phyloP scores from a whole-genome alignment of 202 grass and related monocot genomes.

The Bolboschoenoplectus hybrid region DNA sequence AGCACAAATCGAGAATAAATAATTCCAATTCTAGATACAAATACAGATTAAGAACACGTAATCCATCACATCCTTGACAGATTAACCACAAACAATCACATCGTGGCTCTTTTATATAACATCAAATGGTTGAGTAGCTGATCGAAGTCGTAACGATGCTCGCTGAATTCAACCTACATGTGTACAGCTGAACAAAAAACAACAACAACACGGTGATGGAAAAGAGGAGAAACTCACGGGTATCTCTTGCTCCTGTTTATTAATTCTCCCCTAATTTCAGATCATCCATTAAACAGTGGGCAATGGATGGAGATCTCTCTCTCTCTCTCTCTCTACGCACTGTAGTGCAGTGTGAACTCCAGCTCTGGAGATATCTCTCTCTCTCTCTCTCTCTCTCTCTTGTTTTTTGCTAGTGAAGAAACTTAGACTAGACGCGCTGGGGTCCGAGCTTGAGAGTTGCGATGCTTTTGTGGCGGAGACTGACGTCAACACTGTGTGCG shows the following conservation, averaged over 20 bases:
- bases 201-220: not conserved
- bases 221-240: conserved; percentile 24
- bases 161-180: not conserved
- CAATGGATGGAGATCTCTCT: conserved; percentile 20
- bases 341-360: not conserved
- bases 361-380: not conserved
- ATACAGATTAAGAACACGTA: too few species aligned
- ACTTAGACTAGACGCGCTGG: not conserved
- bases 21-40: not conserved
- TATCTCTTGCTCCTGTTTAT: not conserved
- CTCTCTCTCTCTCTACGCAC: not conserved
- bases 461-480: conserved; percentile 4
- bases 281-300: not conserved
- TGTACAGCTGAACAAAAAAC: not conserved
- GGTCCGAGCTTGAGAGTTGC: not conserved
- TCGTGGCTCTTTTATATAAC: not conserved
- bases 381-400: not conserved
- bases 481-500: not conserved
- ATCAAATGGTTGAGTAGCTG: not conserved
- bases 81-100: not conserved
- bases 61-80: not conserved
- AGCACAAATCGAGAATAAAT: conserved; percentile 12
- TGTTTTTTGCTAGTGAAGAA: conserved; percentile 4
- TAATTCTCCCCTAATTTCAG: not conserved
- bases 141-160: not conserved